Evolutionary conservation across 179 eudicot species (phyloP), one percentile per base, ranked within the genome.

Genomic region (Amaranthus tricolor): DNA sequence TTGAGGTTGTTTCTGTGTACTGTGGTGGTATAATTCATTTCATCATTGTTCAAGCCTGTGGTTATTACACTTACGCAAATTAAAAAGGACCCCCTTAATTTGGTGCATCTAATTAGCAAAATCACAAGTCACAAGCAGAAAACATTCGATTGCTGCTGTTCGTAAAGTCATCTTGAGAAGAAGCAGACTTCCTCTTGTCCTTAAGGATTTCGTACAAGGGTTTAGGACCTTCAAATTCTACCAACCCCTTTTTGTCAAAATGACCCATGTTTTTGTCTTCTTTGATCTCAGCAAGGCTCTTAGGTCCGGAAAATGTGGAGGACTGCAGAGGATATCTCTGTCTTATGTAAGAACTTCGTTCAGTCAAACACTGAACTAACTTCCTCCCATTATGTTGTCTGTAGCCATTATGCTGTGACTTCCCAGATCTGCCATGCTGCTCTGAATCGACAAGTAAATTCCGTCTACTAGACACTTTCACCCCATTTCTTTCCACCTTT

Each of bases 141-240:
- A 21, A 66, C 58, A 61, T 50, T 77, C 78, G 78, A 68, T 44
- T 79, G 75, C 80, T 69, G 65, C 69, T 67, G 62, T 70, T 62
- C 60, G 24, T 53, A 2, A 19, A 58, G 45, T 44, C 78, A 68
- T 78, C 74, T 50, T 48, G 40, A 69, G 72, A 81, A 20, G 79
- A 74, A 19, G 51, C n/a, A 13, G 80, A 50, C 83, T 78, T 84
- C 75, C 84, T 81, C 75, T 88, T 91, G 75, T 84, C 83, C 79
- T 84, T 82, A 45, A 86, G 87, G 77, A 91, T 86, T 78, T 89
- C 91, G 71, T 82, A 79, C 84, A 90, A 75, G 20, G 89, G 86
- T 78, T 88, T 89, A 24, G 96, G 96, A 74, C 86, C 90, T 73
- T 86, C 84, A 63, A 90, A 90, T 59, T 85, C 82, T 65, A 80